Percentiles rank a stretch among this genome's conserved stretches.
Conservation (phyloP, 345 rosid genomes). For the Eucalyptus regnans region DNA sequence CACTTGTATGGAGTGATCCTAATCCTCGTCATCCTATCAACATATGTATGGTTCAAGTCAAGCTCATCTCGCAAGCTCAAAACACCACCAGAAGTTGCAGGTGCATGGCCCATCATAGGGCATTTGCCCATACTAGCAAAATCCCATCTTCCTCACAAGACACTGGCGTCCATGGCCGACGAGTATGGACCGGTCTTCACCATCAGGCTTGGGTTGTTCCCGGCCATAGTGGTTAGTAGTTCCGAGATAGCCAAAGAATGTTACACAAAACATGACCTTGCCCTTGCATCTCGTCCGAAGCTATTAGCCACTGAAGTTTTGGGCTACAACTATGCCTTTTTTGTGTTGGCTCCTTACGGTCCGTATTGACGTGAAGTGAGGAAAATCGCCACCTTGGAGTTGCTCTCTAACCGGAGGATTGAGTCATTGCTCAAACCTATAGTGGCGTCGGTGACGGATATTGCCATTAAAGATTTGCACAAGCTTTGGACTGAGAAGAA, state of each 20-base stretch:
- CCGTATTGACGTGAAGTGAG: conserved; percentile 22
- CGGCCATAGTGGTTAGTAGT: conserved; percentile 12
- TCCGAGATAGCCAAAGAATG: conserved; percentile 8
- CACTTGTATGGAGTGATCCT: background rate
- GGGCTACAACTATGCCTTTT: conserved; percentile 11
- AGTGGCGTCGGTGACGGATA: background rate
- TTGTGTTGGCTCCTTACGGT: conserved; percentile 3
- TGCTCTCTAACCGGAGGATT: conserved; percentile 7
- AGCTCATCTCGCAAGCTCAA: background rate
- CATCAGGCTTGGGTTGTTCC: conserved; percentile 14
- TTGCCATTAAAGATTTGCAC: background rate
- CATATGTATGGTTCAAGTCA: background rate
- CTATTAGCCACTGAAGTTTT: background rate
- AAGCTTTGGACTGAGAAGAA: background rate
- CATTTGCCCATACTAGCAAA: conserved; percentile 11
- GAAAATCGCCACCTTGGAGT: conserved; percentile 5
- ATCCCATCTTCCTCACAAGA: conserved; percentile 9
- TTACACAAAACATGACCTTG: conserved; percentile 13
- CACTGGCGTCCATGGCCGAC: conserved; percentile 16
- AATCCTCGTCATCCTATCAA: background rate
- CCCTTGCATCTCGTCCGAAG: conserved; percentile 13
- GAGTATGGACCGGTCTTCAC: conserved; percentile 25
- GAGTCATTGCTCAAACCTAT: background rate
- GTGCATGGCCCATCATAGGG: conserved; percentile 28
- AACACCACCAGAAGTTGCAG: background rate